A percentile compares a stretch with the other conserved stretches of the same genome.
Evolutionary conservation across 306 rosid species (phyloP).

Genomic region (Dalbergia cultrata): DNA sequence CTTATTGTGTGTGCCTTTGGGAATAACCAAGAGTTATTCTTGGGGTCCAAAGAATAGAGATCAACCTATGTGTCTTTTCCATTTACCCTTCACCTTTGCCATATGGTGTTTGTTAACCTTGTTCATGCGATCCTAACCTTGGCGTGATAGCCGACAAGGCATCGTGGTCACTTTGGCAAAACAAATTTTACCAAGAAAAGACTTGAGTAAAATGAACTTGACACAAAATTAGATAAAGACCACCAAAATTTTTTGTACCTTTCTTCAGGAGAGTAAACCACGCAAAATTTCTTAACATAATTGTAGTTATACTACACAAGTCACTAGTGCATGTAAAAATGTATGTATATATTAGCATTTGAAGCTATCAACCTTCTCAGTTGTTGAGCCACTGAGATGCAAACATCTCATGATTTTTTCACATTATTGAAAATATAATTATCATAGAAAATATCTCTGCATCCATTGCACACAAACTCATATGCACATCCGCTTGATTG

Average conservation of each 20-base stretch:
- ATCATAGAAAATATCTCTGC: constrained; percentile 6
- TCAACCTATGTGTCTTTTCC: constrained; percentile 41
- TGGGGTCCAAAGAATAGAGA: constrained; percentile 55
- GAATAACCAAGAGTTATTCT: constrained; percentile 69
- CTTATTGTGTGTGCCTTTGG: constrained; percentile 61
- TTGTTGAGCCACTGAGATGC: constrained; percentile 27
- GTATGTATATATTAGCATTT: not conserved
- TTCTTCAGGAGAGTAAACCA: constrained; percentile 6
- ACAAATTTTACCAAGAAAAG: constrained; percentile 31
- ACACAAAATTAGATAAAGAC: not conserved
- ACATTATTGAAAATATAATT: constrained; percentile 7
- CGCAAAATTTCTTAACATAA: not conserved
- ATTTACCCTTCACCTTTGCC: constrained; percentile 44
- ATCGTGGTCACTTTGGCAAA: constrained; percentile 43
- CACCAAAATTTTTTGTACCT: constrained; percentile 13
- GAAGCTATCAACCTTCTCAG: constrained; percentile 10
- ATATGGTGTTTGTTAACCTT: constrained; percentile 32
- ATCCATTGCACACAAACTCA: constrained; percentile 13
- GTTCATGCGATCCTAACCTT: constrained; percentile 54
- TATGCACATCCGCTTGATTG: constrained; percentile 8
- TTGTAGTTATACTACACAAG: constrained; percentile 13
- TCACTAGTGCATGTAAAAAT: not conserved
- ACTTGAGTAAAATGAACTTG: constrained; percentile 40
- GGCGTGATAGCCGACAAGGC: constrained; percentile 39
- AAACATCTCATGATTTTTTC: constrained; percentile 1